phyloP scores from a whole-genome alignment of 83 land plant species.

The Picea abies region DNA sequence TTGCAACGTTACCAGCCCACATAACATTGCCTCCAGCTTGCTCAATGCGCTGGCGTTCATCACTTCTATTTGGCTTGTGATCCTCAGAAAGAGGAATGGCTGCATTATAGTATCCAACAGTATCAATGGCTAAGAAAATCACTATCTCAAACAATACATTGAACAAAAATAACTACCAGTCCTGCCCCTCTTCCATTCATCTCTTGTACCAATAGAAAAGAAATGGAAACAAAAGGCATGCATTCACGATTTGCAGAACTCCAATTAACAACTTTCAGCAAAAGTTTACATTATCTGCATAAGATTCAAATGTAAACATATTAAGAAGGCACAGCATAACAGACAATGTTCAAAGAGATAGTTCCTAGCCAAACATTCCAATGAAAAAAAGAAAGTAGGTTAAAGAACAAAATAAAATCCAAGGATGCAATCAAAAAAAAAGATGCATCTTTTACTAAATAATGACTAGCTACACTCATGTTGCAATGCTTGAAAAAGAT shows the following conservation, averaged over 20 bases:
- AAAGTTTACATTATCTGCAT: neutral
- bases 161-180: neutral
- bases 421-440: neutral
- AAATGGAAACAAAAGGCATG: neutral
- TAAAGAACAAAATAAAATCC: neutral
- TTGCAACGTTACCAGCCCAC: slow-evolving; percentile 72
- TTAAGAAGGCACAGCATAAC: neutral
- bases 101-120: slow-evolving; percentile 17
- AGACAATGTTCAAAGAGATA: neutral
- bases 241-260: neutral
- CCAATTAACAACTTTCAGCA: neutral
- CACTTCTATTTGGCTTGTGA: slow-evolving; percentile 91
- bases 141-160: neutral
- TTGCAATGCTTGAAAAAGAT: too few species aligned
- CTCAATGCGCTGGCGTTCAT: slow-evolving; percentile 91
- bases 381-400: neutral
- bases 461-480: too few species aligned
- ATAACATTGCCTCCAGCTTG: slow-evolving; percentile 88
- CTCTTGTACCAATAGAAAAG: too few species aligned
- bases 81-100: slow-evolving; percentile 85
- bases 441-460: neutral
- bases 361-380: neutral
- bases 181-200: neutral
- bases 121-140: neutral
- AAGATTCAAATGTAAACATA: neutral